phyloP scores from a whole-genome alignment of 2,329 filamentous ascomycete species.

The Pseudogymnoascus sp. region DNA sequence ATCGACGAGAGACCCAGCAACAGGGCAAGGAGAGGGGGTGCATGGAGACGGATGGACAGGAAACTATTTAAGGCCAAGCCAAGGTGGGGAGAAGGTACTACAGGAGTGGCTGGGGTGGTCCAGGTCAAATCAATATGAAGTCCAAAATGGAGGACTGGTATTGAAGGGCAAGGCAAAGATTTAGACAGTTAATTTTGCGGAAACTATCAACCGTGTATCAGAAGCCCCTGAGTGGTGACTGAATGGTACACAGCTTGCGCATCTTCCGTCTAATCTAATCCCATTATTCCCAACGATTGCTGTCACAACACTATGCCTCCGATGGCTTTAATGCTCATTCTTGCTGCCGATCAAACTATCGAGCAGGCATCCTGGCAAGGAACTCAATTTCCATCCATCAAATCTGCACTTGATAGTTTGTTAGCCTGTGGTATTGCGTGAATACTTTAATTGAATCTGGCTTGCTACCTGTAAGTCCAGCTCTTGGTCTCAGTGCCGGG shows the following conservation, averaged over 20 bases:
- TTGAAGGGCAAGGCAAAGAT: conserved; percentile 38
- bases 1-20: conserved; percentile 27
- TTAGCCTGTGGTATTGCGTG: background rate
- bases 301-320: background rate
- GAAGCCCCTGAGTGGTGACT: background rate
- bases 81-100: conserved; percentile 64
- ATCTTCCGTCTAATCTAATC: background rate
- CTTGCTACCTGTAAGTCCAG: conserved; percentile 12
- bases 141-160: conserved; percentile 54
- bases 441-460: background rate
- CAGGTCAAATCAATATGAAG: conserved; percentile 61
- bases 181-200: conserved; percentile 23
- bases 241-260: background rate
- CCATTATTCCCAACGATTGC: background rate
- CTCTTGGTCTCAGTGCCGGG: conserved; percentile 19
- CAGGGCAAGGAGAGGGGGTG: conserved; percentile 56
- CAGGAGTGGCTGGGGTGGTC: conserved; percentile 70
- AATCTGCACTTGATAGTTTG: background rate
- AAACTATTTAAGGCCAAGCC: conserved; percentile 52
- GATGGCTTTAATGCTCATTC: background rate
- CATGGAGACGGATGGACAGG: conserved; percentile 61
- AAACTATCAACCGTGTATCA: background rate
- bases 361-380: background rate
- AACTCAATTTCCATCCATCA: background rate
- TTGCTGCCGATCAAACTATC: background rate